These are phyloP conservation scores for Sphaerulina musiva DNA, from an alignment of 2,329 filamentous ascomycete genomes.

Conservation along the genomic window DNA sequence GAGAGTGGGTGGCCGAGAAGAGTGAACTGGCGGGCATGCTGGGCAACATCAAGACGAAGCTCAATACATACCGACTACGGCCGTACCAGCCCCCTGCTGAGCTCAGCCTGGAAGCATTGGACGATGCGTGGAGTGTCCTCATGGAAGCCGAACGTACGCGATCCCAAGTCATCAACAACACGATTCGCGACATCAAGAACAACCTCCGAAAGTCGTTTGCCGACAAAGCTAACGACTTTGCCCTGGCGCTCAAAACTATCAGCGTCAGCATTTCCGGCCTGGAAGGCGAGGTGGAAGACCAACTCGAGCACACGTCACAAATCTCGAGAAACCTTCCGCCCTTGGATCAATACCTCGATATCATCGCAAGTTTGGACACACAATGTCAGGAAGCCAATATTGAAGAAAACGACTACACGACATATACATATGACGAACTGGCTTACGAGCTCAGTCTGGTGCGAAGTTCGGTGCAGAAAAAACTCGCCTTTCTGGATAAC, in stretches of 20 bases:
- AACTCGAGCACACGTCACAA: conserved; percentile 77
- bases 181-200: conserved; percentile 98
- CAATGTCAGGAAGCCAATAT: conserved; percentile 96
- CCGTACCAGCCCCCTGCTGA: conserved; percentile 86
- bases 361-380: conserved; percentile 76
- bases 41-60: conserved; percentile 97
- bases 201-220: conserved; percentile 85
- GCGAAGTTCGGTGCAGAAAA: conserved; percentile 88
- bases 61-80: conserved; percentile 85
- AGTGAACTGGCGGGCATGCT: conserved; percentile 86
- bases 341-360: conserved; percentile 82
- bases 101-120: conserved; percentile 72
- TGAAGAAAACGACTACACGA: conserved; percentile 99
- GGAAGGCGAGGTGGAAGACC: conserved; percentile 93
- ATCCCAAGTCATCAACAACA: conserved; percentile 94
- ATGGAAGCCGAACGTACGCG: conserved; percentile 79
- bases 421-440: conserved; percentile 94
- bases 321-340: conserved; percentile 80
- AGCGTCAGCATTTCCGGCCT: conserved; percentile 93
- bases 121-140: conserved; percentile 72
- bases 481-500: conserved; percentile 93
- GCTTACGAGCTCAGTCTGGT: conserved; percentile 89
- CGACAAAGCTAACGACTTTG: conserved; percentile 97
- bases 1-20: conserved; percentile 96
- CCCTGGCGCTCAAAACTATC: conserved; percentile 87